Base-by-base conservation (phyloP, 2,329 filamentous ascomycete genomes). In the Ascochyta viciae-villosae region DNA sequence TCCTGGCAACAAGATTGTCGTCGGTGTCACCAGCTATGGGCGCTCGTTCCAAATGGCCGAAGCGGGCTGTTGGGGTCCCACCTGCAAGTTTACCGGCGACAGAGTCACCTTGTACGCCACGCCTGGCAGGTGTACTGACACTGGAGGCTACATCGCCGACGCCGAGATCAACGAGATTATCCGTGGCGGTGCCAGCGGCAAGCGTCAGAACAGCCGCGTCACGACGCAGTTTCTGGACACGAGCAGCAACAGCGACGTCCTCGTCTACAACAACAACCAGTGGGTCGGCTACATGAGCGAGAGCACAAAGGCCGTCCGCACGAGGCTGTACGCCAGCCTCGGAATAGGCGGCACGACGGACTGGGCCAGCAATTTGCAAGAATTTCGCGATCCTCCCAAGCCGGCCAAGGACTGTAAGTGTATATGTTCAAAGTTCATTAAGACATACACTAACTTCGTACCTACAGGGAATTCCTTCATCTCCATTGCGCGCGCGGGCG, bases 131-230 rank as follows among this genome's bases (percentile, higher is more conserved):
- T 81, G 78, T 60, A 81, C 78, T 1, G 58, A 52, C 5, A 78
- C 73, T 0, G 63, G 58, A 0, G 79, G 78, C 4, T 79, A 79
- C 50, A 67, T 80, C 5, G 57, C 76, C 3, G 56, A 78, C 40
- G 73, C 74, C 6, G 78, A 81, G 66, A 76, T 81, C 45, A 19
- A 61, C 6, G 65, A 71, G 13, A 76, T 79, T 43, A 58, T 71
- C 29, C 27, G 27, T 9, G 8, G 8, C 27, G 9, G 27, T 29
- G 6, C 6, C 27, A 29, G 9, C 27, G 8, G 8, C 6, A 29
- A 29, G 27, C 8, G 8, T 16, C 16, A 16, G 16, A 16, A 16
- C 16, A 16, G 16, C 16, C 16, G 16, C 16, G 16, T 16, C 16
- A 16, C 16, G 16, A 16, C 16, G 16, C 16, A 16, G 16, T 1